Conservation (phyloP, 108 stramenopile species). For the Nitzschia palea region DNA sequence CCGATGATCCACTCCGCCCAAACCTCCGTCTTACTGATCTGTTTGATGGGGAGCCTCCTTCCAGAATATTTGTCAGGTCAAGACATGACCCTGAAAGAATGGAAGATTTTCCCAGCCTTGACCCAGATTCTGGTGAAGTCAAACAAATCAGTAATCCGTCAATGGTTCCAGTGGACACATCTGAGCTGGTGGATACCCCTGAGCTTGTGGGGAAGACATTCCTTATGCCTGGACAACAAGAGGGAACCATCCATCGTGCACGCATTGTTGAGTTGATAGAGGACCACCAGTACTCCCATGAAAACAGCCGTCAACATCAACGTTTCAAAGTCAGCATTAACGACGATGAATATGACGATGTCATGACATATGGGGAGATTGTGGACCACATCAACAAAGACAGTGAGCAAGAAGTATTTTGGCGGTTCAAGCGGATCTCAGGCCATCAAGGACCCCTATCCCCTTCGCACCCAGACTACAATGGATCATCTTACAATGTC, state of each 20-base stretch:
- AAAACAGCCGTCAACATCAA: background rate
- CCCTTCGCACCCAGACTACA: background rate
- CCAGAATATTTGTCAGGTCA: no score
- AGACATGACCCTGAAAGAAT: no score
- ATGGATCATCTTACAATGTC: background rate
- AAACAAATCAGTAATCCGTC: no score
- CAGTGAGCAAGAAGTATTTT: background rate
- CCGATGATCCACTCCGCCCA: no score
- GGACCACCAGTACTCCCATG: background rate
- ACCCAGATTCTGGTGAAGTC: no score
- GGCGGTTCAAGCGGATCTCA: slow-evolving; percentile 12
- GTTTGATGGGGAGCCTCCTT: no score
- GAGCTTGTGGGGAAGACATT: no score
- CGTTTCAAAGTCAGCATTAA: background rate
- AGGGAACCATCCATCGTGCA: background rate
- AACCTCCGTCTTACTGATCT: no score
- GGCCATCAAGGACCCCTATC: slow-evolving; percentile 18
- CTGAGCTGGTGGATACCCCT: no score
- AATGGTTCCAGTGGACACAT: no score
- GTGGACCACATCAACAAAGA: background rate
- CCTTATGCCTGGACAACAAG: background rate
- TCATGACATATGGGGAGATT: slow-evolving; percentile 2
- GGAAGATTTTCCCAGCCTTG: no score
- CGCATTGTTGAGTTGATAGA: background rate
- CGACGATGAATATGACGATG: background rate